Evolutionary conservation across 2,329 filamentous ascomycete genomes (phyloP), one percentile per base, ranked within the genome.

Genomic region (Clonostachys solani): DNA sequence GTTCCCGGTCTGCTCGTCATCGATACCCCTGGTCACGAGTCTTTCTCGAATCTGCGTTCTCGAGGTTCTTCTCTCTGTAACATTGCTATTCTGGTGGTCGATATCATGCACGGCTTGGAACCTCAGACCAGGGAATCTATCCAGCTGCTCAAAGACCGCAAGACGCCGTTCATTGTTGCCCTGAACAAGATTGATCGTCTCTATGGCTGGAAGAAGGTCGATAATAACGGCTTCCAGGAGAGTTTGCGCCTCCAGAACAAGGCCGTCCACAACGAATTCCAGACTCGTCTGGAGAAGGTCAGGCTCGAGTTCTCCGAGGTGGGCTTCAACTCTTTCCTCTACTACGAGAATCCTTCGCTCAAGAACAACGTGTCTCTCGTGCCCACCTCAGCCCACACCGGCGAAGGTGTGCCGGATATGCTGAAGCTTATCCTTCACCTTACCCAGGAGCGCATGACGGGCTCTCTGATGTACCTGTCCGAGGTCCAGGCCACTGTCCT

Each of bases 171-270:
- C 74, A 95, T 99, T 57, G 95, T 99, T 38, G 95, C 95, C 2
- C 78, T 99, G 63, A 99, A 99, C 86, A 99, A 99, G 78, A 97
- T 99, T 57, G 94, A 99, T 82, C 91, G 94, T 81, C 84, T 99
- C 15, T 99, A 96, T 65, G 91, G 90, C 65, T 99, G 95, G 94
- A 96, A 96, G 78, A 91, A 92, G 74, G 90, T 96, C 51, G 91
- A 94, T 61, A 96, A 99, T 81, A 99, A 99, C 65, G 94, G 94
- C 50, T 97, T 99, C 81, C 84, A 90, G 61, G 92, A 97, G 67
- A 92, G 87, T 70, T 75, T 99, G 65, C 82, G 83, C 38, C 78
- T 95, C 60, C 94, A 99, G 72, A 95, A 84, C 74, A 94, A 92
- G 73, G 86, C 87, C 45, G 92, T 96, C 12, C 89, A 96, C 71